A percentile compares a stretch with the other conserved stretches of the same genome.
Conservation (phyloP, 2,329 filamentous ascomycete genomes). For the Fusarium paranaense region DNA sequence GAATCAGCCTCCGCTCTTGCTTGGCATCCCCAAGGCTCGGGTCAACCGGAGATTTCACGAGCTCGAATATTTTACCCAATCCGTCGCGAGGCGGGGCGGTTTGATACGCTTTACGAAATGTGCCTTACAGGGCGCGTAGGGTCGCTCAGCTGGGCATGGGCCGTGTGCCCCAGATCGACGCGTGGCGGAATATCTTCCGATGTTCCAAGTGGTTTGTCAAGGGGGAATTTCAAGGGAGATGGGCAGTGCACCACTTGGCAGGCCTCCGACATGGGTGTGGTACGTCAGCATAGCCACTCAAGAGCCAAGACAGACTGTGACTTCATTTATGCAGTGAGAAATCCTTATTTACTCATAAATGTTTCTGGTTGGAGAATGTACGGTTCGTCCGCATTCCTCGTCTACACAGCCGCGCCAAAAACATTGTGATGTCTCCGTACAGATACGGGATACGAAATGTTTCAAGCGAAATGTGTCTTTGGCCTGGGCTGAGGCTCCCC, state of each 20-base stretch:
- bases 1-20: background rate
- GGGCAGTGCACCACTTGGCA: background rate
- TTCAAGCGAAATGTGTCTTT: slow-evolving; percentile 41
- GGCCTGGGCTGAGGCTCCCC: slow-evolving; percentile 54
- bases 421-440: background rate
- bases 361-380: slow-evolving; percentile 1
- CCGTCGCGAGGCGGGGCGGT: background rate
- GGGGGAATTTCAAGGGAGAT: background rate
- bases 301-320: background rate
- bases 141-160: background rate
- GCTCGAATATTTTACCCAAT: background rate
- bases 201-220: background rate
- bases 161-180: background rate
- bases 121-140: background rate
- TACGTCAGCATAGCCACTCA: background rate
- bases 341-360: background rate
- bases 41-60: background rate
- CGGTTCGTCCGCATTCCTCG: background rate
- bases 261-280: background rate
- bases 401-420: background rate
- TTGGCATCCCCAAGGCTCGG: background rate
- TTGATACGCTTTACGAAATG: background rate
- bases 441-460: background rate
- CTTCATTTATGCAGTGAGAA: background rate
- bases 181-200: background rate